Conservation (phyloP, 2,329 filamentous ascomycete species). For the Microascus cirrosus region DNA sequence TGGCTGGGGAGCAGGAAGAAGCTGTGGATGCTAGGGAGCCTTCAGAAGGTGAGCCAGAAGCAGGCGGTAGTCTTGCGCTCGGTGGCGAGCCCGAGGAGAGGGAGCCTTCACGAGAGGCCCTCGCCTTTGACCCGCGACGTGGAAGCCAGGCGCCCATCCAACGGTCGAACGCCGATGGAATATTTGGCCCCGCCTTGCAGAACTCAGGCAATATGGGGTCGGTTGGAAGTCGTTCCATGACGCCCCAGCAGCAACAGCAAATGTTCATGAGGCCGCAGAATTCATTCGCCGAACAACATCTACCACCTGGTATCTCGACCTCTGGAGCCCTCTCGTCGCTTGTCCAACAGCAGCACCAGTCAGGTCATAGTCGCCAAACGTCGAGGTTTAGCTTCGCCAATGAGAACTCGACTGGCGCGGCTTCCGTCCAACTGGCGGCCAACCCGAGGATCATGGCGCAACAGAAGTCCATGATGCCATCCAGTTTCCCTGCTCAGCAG, state of each 20-base stretch:
- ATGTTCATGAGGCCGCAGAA: conserved; percentile 54
- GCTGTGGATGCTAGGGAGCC: conserved; percentile 29
- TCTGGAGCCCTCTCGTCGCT: conserved; percentile 28
- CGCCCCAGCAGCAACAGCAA: conserved; percentile 74
- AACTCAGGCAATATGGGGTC: conserved; percentile 36
- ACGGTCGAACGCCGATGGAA: conserved; percentile 40
- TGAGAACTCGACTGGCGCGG: conserved; percentile 43
- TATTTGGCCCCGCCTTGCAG: conserved; percentile 44
- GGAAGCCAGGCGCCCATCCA: conserved; percentile 71
- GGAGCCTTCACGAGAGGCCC: conserved; percentile 40
- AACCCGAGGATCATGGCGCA: conserved; percentile 75
- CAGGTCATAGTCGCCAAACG: conserved; percentile 69
- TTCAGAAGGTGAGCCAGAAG: conserved; percentile 67
- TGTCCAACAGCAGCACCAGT: conserved; percentile 47
- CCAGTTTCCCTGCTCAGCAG: conserved; percentile 46
- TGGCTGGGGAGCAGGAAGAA: conserved; percentile 35
- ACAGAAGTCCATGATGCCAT: conserved; percentile 79
- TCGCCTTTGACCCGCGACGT: conserved; percentile 45
- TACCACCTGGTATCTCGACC: conserved; percentile 46
- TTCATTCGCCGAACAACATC: conserved; percentile 48
- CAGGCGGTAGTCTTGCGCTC: conserved; percentile 73
- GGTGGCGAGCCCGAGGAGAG: conserved; percentile 87
- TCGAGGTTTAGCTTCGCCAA: conserved; percentile 84
- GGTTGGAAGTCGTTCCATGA: conserved; percentile 58
- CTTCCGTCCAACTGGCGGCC: conserved; percentile 61